These are phyloP conservation scores for Colletotrichum sp. DNA, from an alignment of 2,329 filamentous ascomycete genomes.

Conservation along the genomic window DNA sequence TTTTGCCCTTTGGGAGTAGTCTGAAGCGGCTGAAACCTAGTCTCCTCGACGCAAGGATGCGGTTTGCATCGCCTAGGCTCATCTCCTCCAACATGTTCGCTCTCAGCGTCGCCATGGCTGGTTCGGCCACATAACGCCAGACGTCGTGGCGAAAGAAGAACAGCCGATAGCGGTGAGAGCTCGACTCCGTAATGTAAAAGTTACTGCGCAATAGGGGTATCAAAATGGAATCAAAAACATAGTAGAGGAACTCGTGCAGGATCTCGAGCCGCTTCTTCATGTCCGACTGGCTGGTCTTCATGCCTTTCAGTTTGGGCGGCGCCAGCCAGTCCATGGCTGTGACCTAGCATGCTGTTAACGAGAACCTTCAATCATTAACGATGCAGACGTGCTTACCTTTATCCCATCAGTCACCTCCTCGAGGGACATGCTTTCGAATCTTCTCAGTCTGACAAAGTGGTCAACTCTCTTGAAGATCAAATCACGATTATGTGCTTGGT, in stretches of 20 bases:
- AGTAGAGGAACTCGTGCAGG: constrained; percentile 87
- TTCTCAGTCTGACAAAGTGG: constrained; percentile 75
- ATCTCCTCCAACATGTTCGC: constrained; percentile 80
- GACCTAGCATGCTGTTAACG: constrained; percentile 53
- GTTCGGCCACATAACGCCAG: constrained; percentile 79
- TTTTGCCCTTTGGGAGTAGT: constrained; percentile 78
- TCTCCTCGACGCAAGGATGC: constrained; percentile 62
- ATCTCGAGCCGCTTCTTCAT: constrained; percentile 77
- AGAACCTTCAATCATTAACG: not conserved
- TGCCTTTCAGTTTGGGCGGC: constrained; percentile 48
- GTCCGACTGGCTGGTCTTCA: constrained; percentile 74
- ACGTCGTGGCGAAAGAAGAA: constrained; percentile 97
- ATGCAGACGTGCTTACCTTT: constrained; percentile 58
- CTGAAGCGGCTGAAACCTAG: constrained; percentile 82
- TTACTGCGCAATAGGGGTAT: constrained; percentile 86
- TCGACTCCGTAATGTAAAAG: constrained; percentile 95
- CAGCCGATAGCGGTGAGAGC: constrained; percentile 75
- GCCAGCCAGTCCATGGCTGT: constrained; percentile 75
- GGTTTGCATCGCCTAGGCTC: constrained; percentile 57
- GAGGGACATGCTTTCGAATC: constrained; percentile 81
- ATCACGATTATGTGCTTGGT: constrained; percentile 62
- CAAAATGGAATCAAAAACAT: constrained; percentile 87
- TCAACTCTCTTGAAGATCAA: constrained; percentile 73
- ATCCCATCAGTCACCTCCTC: constrained; percentile 79
- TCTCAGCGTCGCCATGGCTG: constrained; percentile 72